Conservation (phyloP, 2,329 filamentous ascomycete genomes). For the Ceratocystis papillata region DNA sequence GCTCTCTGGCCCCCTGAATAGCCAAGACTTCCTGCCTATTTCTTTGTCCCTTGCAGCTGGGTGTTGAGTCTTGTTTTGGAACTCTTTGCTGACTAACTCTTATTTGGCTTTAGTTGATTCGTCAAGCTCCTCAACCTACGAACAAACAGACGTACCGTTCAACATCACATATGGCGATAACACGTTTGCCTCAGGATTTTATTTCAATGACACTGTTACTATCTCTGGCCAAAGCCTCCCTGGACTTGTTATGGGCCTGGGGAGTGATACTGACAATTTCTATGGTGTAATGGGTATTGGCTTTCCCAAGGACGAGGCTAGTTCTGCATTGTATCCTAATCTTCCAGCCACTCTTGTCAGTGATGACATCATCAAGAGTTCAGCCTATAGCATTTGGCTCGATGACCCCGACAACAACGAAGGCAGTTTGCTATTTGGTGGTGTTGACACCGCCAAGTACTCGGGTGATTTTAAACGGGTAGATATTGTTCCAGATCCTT, state of each 20-base stretch:
- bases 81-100: slow-evolving; percentile 21
- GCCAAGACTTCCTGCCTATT: background rate
- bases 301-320: slow-evolving; percentile 45
- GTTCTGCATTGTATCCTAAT: slow-evolving; percentile 39
- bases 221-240: slow-evolving; percentile 43
- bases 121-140: slow-evolving; percentile 38
- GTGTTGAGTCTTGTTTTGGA: too few species aligned
- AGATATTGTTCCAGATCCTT: slow-evolving; percentile 40
- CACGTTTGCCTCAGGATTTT: slow-evolving; percentile 46
- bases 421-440: slow-evolving; percentile 67
- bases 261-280: slow-evolving; percentile 41
- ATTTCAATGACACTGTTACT: slow-evolving; percentile 46
- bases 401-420: slow-evolving; percentile 49
- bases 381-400: slow-evolving; percentile 62
- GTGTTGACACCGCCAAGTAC: slow-evolving; percentile 68
- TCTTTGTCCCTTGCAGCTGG: background rate
- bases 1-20: too few species aligned
- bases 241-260: slow-evolving; percentile 51
- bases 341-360: slow-evolving; percentile 55
- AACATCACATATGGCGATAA: slow-evolving; percentile 53
- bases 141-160: slow-evolving; percentile 38
- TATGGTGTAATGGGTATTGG: slow-evolving; percentile 52
- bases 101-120: slow-evolving; percentile 36
- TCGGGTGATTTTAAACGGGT: slow-evolving; percentile 51
- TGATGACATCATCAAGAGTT: slow-evolving; percentile 51